A percentile compares a stretch with the other conserved stretches of the same genome.
phyloP scores from a whole-genome alignment of 352 stramenopile genomes.

The Blastocystis hominis region DNA sequence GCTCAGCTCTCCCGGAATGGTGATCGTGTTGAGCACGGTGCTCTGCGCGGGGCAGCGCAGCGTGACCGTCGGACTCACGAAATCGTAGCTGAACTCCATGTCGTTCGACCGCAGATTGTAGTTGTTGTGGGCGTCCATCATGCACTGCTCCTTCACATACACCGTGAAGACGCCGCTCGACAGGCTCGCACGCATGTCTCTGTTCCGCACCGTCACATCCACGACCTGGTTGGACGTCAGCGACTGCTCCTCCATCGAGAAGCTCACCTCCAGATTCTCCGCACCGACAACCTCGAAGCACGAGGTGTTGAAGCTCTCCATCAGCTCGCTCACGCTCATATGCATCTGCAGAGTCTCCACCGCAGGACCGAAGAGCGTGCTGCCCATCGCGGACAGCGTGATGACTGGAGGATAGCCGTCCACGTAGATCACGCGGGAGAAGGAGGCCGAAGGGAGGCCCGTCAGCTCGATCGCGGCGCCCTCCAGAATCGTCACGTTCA shows the following conservation, averaged over 20 bases:
- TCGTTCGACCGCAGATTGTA: conserved; percentile 21
- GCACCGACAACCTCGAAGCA: neutral
- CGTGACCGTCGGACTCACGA: neutral
- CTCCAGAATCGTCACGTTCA: neutral
- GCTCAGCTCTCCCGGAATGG: neutral
- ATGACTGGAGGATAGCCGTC: neutral
- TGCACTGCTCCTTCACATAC: conserved; percentile 11
- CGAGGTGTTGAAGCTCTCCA: neutral
- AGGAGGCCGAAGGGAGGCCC: neutral
- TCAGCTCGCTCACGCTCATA: neutral
- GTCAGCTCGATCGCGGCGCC: conserved; percentile 4
- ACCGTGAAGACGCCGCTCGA: neutral
- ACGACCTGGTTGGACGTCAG: neutral
- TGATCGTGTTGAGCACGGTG: neutral
- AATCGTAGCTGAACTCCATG: conserved; percentile 5
- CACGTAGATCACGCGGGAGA: neutral
- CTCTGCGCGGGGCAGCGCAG: neutral
- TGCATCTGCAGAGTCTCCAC: neutral
- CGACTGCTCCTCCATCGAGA: neutral
- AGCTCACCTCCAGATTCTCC: neutral
- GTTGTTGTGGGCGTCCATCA: neutral
- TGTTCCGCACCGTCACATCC: neutral
- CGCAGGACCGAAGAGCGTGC: neutral
- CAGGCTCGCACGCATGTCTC: neutral
- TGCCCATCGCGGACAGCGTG: neutral